These are phyloP conservation scores for Macrolepiota albuminosa DNA, from an alignment of 768 basidiomycete genomes.

Conservation along the genomic window DNA sequence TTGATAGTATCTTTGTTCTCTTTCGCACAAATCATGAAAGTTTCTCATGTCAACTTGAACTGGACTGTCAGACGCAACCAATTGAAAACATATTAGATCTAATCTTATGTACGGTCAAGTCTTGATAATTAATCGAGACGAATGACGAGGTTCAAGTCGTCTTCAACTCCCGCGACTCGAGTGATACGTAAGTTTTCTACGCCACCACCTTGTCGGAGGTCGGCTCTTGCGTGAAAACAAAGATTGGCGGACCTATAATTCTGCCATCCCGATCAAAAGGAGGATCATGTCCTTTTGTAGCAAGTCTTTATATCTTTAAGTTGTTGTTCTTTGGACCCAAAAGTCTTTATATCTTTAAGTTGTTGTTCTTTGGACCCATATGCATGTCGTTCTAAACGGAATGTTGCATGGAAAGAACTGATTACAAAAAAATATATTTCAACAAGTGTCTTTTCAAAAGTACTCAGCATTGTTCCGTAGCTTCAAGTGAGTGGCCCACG, in stretches of 20 bases:
- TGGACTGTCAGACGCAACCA: neutral
- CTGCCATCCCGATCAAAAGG: neutral
- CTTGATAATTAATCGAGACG: neutral
- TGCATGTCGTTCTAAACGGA: too few relatives aligned
- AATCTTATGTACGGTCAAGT: neutral
- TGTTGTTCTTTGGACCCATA: too few relatives aligned
- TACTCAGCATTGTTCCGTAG: neutral
- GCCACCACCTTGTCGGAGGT: neutral
- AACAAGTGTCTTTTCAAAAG: too few relatives aligned
- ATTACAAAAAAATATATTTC: too few relatives aligned
- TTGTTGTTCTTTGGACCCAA: too few relatives aligned
- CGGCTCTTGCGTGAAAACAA: neutral
- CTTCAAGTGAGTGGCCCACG: neutral
- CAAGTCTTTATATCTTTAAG: too few relatives aligned
- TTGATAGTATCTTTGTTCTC: conserved; percentile 19
- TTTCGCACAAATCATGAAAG: neutral
- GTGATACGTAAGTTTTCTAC: neutral
- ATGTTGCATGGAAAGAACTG: neutral
- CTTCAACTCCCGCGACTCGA: neutral
- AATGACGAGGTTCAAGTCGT: neutral
- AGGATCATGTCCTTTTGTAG: neutral
- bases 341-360: too few relatives aligned
- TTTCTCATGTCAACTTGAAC: neutral
- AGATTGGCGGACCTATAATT: neutral
- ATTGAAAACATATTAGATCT: neutral